Conservation (phyloP, 257 asterid genomes). For the Solanum virginianum region DNA sequence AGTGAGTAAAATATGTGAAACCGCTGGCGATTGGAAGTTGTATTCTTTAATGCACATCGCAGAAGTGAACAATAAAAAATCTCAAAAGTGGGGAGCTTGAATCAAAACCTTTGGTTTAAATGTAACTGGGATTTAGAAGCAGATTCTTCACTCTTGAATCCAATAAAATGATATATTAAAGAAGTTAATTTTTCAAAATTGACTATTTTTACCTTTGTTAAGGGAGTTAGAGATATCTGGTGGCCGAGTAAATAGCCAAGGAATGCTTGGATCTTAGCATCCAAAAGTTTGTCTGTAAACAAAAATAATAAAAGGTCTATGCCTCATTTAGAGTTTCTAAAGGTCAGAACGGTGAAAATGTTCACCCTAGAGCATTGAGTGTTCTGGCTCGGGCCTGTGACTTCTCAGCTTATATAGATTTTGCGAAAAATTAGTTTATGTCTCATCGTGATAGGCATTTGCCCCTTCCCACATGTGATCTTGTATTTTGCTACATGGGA, state of each 20-base stretch:
- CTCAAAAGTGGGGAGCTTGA: background rate
- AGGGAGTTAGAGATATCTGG: background rate
- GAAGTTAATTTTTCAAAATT: background rate
- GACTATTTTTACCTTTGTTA: background rate
- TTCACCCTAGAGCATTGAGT: background rate
- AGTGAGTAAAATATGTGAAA: background rate
- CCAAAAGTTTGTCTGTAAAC: background rate
- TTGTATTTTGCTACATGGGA: background rate
- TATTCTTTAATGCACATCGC: background rate
- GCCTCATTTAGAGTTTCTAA: background rate
- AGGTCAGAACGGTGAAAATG: background rate
- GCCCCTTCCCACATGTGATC: background rate
- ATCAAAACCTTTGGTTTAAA: background rate
- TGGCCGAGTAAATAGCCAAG: background rate
- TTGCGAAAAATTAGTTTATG: background rate
- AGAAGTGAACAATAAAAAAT: background rate
- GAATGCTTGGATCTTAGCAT: background rate
- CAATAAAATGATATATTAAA: background rate
- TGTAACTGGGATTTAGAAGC: background rate
- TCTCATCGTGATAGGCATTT: background rate
- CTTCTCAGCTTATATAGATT: background rate
- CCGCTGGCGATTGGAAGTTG: background rate
- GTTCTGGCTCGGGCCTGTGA: background rate
- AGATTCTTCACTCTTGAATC: background rate
- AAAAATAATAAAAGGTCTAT: background rate